Evolutionary conservation across 352 stramenopile species (phyloP).

Genomic region (Pythium folliculosum): DNA sequence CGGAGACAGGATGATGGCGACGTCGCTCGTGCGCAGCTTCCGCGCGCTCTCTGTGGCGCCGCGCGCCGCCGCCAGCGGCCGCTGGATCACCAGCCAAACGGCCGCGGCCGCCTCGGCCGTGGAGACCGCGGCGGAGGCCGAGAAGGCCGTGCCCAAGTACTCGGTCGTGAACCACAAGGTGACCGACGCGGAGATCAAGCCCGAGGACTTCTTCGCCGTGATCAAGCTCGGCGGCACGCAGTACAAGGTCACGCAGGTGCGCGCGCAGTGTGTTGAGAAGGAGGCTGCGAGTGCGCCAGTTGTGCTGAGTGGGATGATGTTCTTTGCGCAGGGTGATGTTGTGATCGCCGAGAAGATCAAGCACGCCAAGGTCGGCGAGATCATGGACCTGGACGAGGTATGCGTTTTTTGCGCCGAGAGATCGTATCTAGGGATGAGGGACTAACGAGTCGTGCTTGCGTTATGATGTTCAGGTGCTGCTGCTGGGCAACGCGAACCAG

Average conservation of each 20-base stretch:
- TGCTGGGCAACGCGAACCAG: constrained; percentile 84
- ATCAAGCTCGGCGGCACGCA: constrained; percentile 84
- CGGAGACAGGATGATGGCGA: constrained; percentile 18
- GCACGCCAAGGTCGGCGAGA: constrained; percentile 81
- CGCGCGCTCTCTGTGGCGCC: constrained; percentile 31
- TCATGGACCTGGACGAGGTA: constrained; percentile 80
- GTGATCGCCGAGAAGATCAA: constrained; percentile 87
- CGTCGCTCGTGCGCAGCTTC: constrained; percentile 28
- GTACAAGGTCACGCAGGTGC: constrained; percentile 85
- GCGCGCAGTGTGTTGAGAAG: not conserved
- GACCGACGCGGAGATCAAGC: constrained; percentile 58
- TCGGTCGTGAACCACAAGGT: constrained; percentile 83
- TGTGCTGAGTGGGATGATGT: constrained; percentile 3
- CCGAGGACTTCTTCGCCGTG: constrained; percentile 82
- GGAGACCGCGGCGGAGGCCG: constrained; percentile 19
- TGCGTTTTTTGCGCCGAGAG: not conserved
- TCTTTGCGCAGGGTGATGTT: constrained; percentile 55
- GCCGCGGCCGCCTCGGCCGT: constrained; percentile 19
- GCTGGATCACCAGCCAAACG: constrained; percentile 17
- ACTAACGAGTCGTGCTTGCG: not conserved
- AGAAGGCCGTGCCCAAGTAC: constrained; percentile 40
- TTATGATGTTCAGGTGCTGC: constrained; percentile 47
- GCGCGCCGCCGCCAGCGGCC: constrained; percentile 10
- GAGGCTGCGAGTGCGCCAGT: not conserved
- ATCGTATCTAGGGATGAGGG: not conserved